Evolutionary conservation across 768 basidiomycete genomes (phyloP).

Genomic region (Lactarius akahatsu): DNA sequence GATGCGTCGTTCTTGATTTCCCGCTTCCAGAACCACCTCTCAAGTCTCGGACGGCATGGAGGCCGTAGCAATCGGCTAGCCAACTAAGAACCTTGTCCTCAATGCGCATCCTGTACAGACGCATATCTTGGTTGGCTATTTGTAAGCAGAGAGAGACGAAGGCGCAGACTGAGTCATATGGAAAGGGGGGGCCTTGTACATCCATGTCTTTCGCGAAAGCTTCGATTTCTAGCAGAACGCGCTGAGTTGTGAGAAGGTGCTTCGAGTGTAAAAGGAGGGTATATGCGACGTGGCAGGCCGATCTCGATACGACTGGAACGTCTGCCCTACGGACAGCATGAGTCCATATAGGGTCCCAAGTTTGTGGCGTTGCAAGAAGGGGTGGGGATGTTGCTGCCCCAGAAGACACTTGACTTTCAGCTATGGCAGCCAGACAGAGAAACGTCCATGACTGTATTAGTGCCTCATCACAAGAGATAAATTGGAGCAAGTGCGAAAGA

Average conservation of each 20-base stretch:
- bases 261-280: slow-evolving; percentile 48
- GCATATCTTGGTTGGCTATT: slow-evolving; percentile 76
- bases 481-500: slow-evolving; percentile 52
- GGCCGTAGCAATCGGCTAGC: slow-evolving; percentile 71
- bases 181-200: slow-evolving; percentile 84
- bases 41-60: slow-evolving; percentile 38
- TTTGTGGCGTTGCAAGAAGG: slow-evolving; percentile 19
- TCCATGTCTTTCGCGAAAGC: slow-evolving; percentile 77
- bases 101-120: slow-evolving; percentile 80
- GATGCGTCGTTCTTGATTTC: slow-evolving; percentile 47
- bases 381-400: slow-evolving; percentile 13
- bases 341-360: slow-evolving; percentile 81
- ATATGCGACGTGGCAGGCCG: slow-evolving; percentile 72
- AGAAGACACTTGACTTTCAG: slow-evolving; percentile 33
- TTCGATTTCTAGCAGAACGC: slow-evolving; percentile 72
- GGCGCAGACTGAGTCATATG: slow-evolving; percentile 86
- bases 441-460: slow-evolving; percentile 82
- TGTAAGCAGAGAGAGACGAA: slow-evolving; percentile 71
- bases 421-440: slow-evolving; percentile 73
- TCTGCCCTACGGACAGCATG: slow-evolving; percentile 74
- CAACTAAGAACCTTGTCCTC: slow-evolving; percentile 84
- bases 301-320: slow-evolving; percentile 67
- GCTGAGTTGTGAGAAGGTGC: slow-evolving; percentile 51
- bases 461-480: slow-evolving; percentile 63
- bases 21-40: slow-evolving; percentile 40